These are phyloP conservation scores for Dacryopinax spathularia DNA, from an alignment of 768 basidiomycete genomes.

Conservation along the genomic window DNA sequence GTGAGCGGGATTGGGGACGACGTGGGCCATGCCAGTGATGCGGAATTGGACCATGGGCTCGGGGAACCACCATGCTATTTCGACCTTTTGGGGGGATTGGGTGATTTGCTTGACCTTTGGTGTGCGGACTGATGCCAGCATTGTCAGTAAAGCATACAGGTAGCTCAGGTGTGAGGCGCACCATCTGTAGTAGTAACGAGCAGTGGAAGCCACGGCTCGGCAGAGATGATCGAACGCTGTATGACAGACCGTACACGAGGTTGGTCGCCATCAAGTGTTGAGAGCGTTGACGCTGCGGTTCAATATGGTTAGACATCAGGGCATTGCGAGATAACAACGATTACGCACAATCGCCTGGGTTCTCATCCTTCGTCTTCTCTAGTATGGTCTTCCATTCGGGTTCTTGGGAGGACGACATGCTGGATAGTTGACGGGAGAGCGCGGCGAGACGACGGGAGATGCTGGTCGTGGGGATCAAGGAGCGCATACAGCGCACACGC, in stretches of 20 bases:
- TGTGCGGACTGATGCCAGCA: constrained; percentile 32
- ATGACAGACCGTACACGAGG: constrained; percentile 55
- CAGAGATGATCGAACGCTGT: constrained; percentile 41
- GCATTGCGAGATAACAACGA: not conserved
- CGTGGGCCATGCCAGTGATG: constrained; percentile 39
- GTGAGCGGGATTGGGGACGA: constrained; percentile 40
- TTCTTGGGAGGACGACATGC: not conserved
- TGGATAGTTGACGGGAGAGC: not conserved
- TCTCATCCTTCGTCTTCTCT: not conserved
- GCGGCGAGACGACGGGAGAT: not conserved
- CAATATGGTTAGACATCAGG: not conserved
- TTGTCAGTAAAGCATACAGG: not conserved
- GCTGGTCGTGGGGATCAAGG: not conserved
- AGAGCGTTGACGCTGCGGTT: not conserved
- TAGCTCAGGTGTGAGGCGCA: not conserved
- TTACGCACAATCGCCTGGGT: not conserved
- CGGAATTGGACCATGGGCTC: constrained; percentile 60
- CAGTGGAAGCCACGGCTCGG: constrained; percentile 37
- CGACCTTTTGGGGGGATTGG: constrained; percentile 32
- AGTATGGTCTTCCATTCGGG: not conserved
- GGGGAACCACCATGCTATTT: constrained; percentile 63
- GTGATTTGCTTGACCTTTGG: constrained; percentile 51
- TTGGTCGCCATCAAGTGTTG: not conserved
- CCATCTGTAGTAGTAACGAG: constrained; percentile 54
- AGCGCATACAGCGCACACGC: not conserved